Base-by-base conservation (phyloP, 1,284 basidiomycete genomes). In the Golubevia sp. region DNA sequence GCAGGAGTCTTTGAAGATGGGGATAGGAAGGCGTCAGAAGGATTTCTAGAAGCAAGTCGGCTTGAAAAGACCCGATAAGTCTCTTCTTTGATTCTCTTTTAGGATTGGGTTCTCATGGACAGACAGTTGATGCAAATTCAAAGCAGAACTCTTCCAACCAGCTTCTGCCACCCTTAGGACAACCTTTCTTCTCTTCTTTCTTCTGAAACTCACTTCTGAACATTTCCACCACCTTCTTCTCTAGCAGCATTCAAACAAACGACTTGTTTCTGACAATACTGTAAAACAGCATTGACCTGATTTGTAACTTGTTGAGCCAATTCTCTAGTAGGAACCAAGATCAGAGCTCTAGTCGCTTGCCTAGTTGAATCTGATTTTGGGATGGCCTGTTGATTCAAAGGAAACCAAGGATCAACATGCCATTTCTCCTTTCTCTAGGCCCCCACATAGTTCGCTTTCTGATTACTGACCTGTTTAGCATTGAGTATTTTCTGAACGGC, bases 251-350 rank as follows among this genome's bases (percentile, higher is more conserved):
- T 82, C 49, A 76, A 73, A 21, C 78, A 61, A 30, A 63, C 63
- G 26, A 81, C 69, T 23, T 77, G 70, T 38, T 79, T 71, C 1
- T 70, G 56, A 58, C 65, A 65, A 55, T 66, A 76, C 11, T 67
- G 63, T 56, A 72, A 65, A 11, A 80, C 49, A 2, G 63, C 71
- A 21, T 54, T 56, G 15, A 82, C 54, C 50, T 80, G 77, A 13
- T 61, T 59, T 13, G 73, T 72, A 15, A 77, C 79, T 63, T 83
- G 80, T 30, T 82, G 77, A 2, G 76, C 67, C 4, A 83, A 68
- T 59, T 83, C 80, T 13, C 77, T 61, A 0, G 80, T 82, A 0
- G 80, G 80, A 3, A 83, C 80, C 8, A 83, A 67, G 4, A 83
- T 63, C 2, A 83, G 60, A 4, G 76, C 79, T 1, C 80, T 62